Evolutionary conservation across 139 green algal species (phyloP), one percentile per base, ranked within the genome.

Genomic region (Chlamydomonas eustigma): DNA sequence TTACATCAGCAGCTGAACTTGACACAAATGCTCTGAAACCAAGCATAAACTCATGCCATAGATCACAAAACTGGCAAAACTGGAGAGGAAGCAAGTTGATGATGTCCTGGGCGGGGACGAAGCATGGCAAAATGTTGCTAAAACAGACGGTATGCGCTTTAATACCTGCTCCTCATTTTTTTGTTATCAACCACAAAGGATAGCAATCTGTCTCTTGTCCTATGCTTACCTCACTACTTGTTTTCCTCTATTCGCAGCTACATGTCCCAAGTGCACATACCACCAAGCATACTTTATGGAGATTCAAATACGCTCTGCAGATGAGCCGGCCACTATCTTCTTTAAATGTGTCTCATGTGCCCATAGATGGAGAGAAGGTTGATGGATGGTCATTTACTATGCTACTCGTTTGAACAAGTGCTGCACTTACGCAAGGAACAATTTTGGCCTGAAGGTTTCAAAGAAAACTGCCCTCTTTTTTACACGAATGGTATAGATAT

Each of bases 241-340:
- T 37, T 35, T 31, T 70, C 6, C 25, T 22, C 63, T 22, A 22
- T 8, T 22, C 77, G 85, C 81, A 88, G 91, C 76, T 36, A 83
- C 67, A 25, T 98, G 94, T 77, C 84, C 87, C 25, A 88, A 90
- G 38, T 98, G 94, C 80, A 32, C 63, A 1, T 80, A 96, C 78
- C 75, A 86, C 12, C 58, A 94, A 65, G 94, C 94, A 0, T 97
- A 93, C 77, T 98, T 97, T 76, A 92, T 92, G 81, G 90, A 98
- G 82, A 89, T 98, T 30, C 94, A 98, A 74, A 98, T 85, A 0
- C 76, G 94, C 2, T 97, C 92, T 2, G 94, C 94, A 2, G 94
- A 98, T 67, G 94, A 98, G 83, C 93, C 94, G 4, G 94, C 94
- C 32, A 95, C 90, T 0, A 78, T 96, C 1, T 98, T 98, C 86